Conservation (phyloP, 306 rosid species). For the Malus orientalis region DNA sequence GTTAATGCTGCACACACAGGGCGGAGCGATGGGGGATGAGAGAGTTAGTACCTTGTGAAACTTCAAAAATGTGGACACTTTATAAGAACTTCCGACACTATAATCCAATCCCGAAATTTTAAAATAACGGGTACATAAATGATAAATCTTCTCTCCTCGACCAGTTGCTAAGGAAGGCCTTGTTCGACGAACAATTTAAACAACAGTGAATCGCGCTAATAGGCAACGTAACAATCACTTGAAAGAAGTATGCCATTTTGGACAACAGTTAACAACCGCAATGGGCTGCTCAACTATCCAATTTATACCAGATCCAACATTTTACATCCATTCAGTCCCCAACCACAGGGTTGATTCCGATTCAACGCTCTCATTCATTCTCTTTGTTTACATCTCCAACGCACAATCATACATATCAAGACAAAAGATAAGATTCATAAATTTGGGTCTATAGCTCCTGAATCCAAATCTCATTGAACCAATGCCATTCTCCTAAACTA, state of each 20-base stretch:
- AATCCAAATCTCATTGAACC: too few relatives aligned
- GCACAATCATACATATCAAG: too few relatives aligned
- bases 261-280: background rate
- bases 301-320: too few relatives aligned
- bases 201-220: background rate
- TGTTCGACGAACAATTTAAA: background rate
- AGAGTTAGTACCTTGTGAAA: background rate
- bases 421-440: too few relatives aligned
- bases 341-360: too few relatives aligned
- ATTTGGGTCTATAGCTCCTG: too few relatives aligned
- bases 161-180: background rate
- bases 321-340: too few relatives aligned
- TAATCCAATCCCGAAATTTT: background rate
- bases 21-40: background rate
- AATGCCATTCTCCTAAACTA: too few relatives aligned
- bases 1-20: constrained; percentile 47
- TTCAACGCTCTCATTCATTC: too few relatives aligned
- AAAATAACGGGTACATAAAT: background rate
- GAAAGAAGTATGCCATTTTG: background rate
- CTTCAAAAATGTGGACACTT: background rate
- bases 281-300: too few relatives aligned
- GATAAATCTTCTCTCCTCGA: background rate
- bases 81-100: background rate
- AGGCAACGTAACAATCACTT: background rate
- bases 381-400: too few relatives aligned